Evolutionary conservation across 2,329 filamentous ascomycete species (phyloP).

Genomic region (Blastomyces gilchristii): DNA sequence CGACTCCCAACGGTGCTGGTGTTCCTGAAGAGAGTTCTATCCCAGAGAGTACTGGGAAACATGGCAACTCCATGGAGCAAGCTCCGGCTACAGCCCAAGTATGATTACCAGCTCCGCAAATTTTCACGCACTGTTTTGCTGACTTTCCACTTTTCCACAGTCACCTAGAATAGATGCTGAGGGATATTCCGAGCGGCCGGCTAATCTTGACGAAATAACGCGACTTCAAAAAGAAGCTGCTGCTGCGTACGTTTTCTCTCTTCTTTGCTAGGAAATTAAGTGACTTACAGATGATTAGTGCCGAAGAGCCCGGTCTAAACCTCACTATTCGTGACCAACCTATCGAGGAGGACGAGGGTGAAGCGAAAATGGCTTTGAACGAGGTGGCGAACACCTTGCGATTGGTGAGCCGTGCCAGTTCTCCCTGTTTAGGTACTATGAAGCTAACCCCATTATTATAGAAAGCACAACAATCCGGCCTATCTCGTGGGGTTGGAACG

Average conservation of each 20-base stretch:
- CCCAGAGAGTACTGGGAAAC: background rate
- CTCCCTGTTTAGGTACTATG: background rate
- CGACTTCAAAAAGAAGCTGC: slow-evolving; percentile 37
- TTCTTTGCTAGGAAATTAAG: background rate
- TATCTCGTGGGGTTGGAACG: slow-evolving; percentile 62
- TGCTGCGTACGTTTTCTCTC: slow-evolving; percentile 23
- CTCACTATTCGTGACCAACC: slow-evolving; percentile 41
- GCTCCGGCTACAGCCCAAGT: background rate
- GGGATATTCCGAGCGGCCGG: slow-evolving; percentile 32
- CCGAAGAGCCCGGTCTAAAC: slow-evolving; percentile 37
- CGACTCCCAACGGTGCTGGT: slow-evolving; percentile 4
- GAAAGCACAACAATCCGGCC: slow-evolving; percentile 40
- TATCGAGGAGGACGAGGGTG: slow-evolving; percentile 40
- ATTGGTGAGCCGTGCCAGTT: slow-evolving; percentile 25
- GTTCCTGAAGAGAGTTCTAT: background rate
- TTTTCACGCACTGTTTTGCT: background rate
- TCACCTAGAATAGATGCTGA: slow-evolving; percentile 31
- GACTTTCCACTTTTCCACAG: background rate
- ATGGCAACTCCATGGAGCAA: background rate
- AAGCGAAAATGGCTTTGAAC: slow-evolving; percentile 40
- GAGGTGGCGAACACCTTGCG: slow-evolving; percentile 42
- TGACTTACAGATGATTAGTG: slow-evolving; percentile 21
- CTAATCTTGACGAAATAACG: slow-evolving; percentile 36
- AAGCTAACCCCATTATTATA: slow-evolving; percentile 18
- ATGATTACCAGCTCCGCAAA: background rate